Evolutionary conservation across 352 stramenopile genomes (phyloP).

Genomic region (Pythium myriotylum): DNA sequence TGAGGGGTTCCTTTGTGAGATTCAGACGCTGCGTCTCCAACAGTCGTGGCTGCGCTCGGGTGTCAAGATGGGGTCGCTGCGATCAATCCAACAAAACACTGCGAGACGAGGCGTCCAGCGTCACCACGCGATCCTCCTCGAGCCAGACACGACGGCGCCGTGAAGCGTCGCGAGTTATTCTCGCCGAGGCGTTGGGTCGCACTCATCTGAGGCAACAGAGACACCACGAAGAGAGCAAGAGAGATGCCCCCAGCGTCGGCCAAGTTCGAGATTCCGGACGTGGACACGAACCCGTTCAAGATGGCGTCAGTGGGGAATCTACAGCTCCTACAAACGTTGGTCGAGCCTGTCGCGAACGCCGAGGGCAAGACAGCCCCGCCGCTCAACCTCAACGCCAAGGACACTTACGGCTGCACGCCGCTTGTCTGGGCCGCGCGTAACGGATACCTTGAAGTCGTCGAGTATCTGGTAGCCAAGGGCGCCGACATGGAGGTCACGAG

Average conservation of each 20-base stretch:
- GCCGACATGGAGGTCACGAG: conserved; percentile 68
- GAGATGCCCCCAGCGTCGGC: too few relatives aligned
- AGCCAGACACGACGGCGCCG: not conserved
- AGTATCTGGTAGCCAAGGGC: conserved; percentile 70
- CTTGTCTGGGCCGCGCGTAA: conserved; percentile 85
- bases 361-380: conserved; percentile 44
- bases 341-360: conserved; percentile 47
- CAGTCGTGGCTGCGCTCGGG: too few relatives aligned
- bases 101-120: conserved; percentile 26
- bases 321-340: conserved; percentile 64
- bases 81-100: too few relatives aligned
- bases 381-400: conserved; percentile 80
- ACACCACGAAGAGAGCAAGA: too few relatives aligned
- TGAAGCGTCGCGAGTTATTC: not conserved
- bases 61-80: too few relatives aligned
- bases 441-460: conserved; percentile 79
- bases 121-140: conserved; percentile 10
- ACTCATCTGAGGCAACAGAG: too few relatives aligned
- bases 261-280: conserved; percentile 80
- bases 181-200: too few relatives aligned
- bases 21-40: too few relatives aligned
- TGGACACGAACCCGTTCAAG: conserved; percentile 88
- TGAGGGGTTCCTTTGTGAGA: conserved; percentile 46
- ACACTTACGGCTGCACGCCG: conserved; percentile 79
- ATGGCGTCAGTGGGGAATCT: conserved; percentile 82